A percentile compares a stretch with the other conserved stretches of the same genome.
These are phyloP conservation scores for Chalaropsis thielavioides DNA, from an alignment of 2,329 filamentous ascomycete genomes.

Conservation along the genomic window DNA sequence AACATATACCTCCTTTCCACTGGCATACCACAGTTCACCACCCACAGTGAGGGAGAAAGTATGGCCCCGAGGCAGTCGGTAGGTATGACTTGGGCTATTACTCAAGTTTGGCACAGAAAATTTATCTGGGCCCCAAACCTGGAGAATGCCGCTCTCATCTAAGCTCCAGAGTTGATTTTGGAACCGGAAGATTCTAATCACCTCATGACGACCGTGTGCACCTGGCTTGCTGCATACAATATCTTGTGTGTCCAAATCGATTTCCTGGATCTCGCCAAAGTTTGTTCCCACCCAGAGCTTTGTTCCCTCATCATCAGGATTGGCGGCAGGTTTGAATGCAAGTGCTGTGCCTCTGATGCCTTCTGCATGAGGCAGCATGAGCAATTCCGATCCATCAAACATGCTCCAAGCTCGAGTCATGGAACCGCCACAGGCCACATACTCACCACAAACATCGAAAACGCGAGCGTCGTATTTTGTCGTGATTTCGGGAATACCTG, in stretches of 20 bases:
- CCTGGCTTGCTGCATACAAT: conserved; percentile 53
- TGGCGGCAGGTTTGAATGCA: conserved; percentile 67
- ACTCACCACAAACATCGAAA: conserved; percentile 77
- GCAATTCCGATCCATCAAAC: conserved; percentile 61
- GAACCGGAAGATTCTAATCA: conserved; percentile 74
- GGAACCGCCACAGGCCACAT: conserved; percentile 73
- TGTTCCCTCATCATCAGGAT: conserved; percentile 66
- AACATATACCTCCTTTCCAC: conserved; percentile 73
- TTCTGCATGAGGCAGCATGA: conserved; percentile 74
- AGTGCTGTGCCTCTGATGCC: conserved; percentile 68
- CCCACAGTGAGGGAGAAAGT: conserved; percentile 82
- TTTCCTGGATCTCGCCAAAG: conserved; percentile 73
- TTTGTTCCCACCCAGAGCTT: conserved; percentile 84
- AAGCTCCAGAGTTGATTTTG: conserved; percentile 86
- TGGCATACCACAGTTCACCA: conserved; percentile 73
- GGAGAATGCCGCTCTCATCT: conserved; percentile 74
- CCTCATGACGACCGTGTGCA: conserved; percentile 63
- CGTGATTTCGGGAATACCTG: conserved; percentile 58
- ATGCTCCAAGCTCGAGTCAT: conserved; percentile 82
- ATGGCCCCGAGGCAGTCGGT: conserved; percentile 65
- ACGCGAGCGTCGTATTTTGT: conserved; percentile 78
- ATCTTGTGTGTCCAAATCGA: conserved; percentile 62
- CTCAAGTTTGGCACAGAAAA: conserved; percentile 60
- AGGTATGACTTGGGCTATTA: conserved; percentile 56
- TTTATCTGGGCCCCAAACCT: conserved; percentile 69